Base-by-base conservation (phyloP, 495 filamentous ascomycete species). In the Penicillium waksmanii region DNA sequence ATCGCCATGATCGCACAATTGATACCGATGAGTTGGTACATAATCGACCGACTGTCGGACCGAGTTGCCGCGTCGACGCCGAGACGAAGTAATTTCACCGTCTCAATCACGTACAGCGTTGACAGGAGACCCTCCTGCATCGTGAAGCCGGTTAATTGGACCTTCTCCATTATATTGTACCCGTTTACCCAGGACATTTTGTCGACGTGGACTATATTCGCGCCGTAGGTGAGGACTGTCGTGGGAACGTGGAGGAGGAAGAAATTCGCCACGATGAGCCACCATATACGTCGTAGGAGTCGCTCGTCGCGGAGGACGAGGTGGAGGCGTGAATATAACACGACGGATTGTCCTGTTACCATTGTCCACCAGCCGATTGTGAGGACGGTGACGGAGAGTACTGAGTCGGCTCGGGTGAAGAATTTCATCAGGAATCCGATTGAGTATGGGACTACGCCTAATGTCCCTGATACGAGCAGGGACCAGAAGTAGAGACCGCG, bases 101-200 rank as follows among this genome's bases (percentile, higher is more conserved):
- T 84, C 54, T 82, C 81, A 66, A 76, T 78, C 2, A 88, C 76
- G 61, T 87, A 88, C 1, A 87, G 59, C 9, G 74, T 80, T 0
- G 85, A 87, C 27, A 88, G 76, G 13, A 83, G 69, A 27, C 76
- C 66, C 58, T 88, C 85, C 64, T 88, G 85, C 6, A 85, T 55
- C 25, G 76, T 82, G 66, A 87, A 85, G 1, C 76, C 79, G 0
- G 78, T 80, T 66, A 86, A 71, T 64, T 87, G 81, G 25, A 84
- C 71, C 52, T 80, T 83, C 59, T 86, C 85, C 70, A 83, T 80
- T 47, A 83, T 71, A 23, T 81, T 77, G 58, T 84, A 87, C 1
- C 74, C 74, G 1, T 60, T 33, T 15, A 80, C 53, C 65, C 80
- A 84, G 5, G 66, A 46, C 13, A 53, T 51, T 0, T 66, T 51